Percentiles rank a stretch among this genome's conserved stretches.
phyloP scores from a whole-genome alignment of 345 rosid species.

The Crucihimalaya himalaica region DNA sequence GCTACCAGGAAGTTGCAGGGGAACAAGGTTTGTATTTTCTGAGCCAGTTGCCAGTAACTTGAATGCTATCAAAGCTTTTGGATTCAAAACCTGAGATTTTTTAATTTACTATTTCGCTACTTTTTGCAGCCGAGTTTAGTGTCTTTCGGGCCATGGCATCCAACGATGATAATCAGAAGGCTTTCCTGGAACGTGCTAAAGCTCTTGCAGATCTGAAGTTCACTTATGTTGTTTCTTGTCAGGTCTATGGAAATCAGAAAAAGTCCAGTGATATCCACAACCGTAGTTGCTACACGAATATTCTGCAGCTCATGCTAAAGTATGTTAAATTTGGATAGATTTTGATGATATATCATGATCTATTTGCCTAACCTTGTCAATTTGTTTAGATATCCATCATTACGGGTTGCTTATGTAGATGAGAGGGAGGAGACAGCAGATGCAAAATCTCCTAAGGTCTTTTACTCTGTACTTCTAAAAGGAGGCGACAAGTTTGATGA shows the following conservation, averaged over 20 bases:
- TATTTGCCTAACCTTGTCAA: conserved; percentile 5
- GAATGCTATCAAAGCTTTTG: background rate
- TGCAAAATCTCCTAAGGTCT: conserved; percentile 54
- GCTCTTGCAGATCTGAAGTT: conserved; percentile 91
- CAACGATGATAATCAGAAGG: conserved; percentile 39
- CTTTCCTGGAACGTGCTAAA: conserved; percentile 45
- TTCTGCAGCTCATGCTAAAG: conserved; percentile 84
- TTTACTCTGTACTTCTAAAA: conserved; percentile 91
- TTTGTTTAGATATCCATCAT: conserved; percentile 66
- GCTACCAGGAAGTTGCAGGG: conserved; percentile 64
- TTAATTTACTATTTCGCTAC: conserved; percentile 20
- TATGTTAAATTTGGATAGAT: conserved; percentile 34
- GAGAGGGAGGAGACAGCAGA: conserved; percentile 69
- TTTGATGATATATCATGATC: background rate
- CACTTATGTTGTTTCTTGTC: conserved; percentile 98
- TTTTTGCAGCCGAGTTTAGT: conserved; percentile 50
- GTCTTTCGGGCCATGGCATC: conserved; percentile 46
- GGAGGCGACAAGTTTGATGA: conserved; percentile 78
- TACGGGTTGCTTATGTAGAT: conserved; percentile 91
- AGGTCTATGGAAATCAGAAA: conserved; percentile 80
- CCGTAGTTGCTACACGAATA: conserved; percentile 72
- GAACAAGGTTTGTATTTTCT: conserved; percentile 61
- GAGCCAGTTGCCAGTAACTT: conserved; percentile 9
- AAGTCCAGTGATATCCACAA: conserved; percentile 59
- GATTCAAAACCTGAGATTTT: background rate